Conservation (phyloP, 139 green algal genomes). For the Tetraselmis chui region DNA sequence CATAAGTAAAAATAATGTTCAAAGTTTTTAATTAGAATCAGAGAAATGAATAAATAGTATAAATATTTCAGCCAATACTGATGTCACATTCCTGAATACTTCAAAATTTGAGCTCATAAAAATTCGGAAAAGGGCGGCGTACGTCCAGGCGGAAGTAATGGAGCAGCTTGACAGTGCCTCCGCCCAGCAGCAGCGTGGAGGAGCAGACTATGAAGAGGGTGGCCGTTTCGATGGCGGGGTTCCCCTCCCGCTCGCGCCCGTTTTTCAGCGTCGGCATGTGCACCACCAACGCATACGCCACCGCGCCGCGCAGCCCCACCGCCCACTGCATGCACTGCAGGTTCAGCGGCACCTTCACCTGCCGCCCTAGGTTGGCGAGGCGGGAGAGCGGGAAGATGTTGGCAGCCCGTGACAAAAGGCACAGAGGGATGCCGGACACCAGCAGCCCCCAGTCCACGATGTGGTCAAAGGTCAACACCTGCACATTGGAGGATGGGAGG, state of each 20-base stretch:
- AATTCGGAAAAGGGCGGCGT: too few species aligned
- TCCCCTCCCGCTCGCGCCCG: slow-evolving; percentile 23
- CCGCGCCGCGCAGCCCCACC: slow-evolving; percentile 54
- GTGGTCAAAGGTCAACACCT: slow-evolving; percentile 16
- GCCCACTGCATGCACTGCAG: slow-evolving; percentile 57
- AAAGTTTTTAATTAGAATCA: too few species aligned
- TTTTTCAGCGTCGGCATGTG: slow-evolving; percentile 52
- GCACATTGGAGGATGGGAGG: background rate
- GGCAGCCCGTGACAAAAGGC: slow-evolving; percentile 35
- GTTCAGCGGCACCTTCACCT: slow-evolving; percentile 25
- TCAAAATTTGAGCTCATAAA: too few species aligned
- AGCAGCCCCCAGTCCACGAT: slow-evolving; percentile 29
- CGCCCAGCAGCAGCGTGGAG: slow-evolving; percentile 48
- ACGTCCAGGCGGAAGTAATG: background rate
- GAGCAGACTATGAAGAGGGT: slow-evolving; percentile 58
- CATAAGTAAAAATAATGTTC: too few species aligned
- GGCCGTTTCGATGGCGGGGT: slow-evolving; percentile 62
- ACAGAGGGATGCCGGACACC: slow-evolving; percentile 44
- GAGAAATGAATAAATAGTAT: too few species aligned
- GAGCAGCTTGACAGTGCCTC: slow-evolving; percentile 18
- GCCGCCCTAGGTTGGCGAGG: slow-evolving; percentile 37
- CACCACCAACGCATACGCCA: slow-evolving; percentile 56
- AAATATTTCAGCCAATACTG: too few species aligned
- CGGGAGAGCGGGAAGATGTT: slow-evolving; percentile 55
- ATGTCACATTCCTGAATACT: too few species aligned